These are phyloP conservation scores for Clavariopsis aquatica DNA, from an alignment of 495 filamentous ascomycete species.

Conservation along the genomic window DNA sequence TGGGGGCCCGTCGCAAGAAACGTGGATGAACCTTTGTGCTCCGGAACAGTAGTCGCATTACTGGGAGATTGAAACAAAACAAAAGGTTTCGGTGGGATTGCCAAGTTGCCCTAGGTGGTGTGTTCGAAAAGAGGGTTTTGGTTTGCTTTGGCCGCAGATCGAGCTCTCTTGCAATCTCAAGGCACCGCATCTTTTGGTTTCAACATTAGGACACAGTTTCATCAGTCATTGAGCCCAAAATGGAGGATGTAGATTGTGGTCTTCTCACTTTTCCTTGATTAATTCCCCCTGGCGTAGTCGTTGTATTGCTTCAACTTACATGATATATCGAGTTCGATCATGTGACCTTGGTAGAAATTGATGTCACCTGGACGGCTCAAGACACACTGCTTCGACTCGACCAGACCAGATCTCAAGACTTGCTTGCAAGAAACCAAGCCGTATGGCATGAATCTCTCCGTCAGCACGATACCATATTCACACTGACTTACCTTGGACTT, in stretches of 20 bases:
- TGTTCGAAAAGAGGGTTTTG: constrained; percentile 55
- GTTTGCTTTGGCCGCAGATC: too few species aligned
- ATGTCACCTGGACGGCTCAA: too few species aligned
- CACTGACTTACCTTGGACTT: constrained; percentile 11
- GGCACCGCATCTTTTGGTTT: too few species aligned
- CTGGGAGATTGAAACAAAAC: constrained; percentile 51
- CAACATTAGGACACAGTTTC: constrained; percentile 43
- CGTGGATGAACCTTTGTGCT: constrained; percentile 59
- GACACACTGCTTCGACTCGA: background rate
- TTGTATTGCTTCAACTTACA: background rate
- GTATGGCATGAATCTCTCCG: background rate
- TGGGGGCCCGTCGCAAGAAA: constrained; percentile 50
- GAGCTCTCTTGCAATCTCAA: too few species aligned
- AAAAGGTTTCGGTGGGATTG: constrained; percentile 54
- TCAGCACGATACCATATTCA: background rate
- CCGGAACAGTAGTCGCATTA: constrained; percentile 43
- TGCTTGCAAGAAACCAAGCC: background rate
- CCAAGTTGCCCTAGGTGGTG: constrained; percentile 58
- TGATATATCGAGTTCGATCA: too few species aligned
- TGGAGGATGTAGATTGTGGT: background rate
- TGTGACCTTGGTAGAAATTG: too few species aligned
- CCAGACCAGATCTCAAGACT: background rate
- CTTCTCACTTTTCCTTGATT: background rate
- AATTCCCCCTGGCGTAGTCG: background rate
- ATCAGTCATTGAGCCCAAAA: constrained; percentile 28